Conservation (phyloP, 768 basidiomycete genomes). For the Termitomyces sp. region DNA sequence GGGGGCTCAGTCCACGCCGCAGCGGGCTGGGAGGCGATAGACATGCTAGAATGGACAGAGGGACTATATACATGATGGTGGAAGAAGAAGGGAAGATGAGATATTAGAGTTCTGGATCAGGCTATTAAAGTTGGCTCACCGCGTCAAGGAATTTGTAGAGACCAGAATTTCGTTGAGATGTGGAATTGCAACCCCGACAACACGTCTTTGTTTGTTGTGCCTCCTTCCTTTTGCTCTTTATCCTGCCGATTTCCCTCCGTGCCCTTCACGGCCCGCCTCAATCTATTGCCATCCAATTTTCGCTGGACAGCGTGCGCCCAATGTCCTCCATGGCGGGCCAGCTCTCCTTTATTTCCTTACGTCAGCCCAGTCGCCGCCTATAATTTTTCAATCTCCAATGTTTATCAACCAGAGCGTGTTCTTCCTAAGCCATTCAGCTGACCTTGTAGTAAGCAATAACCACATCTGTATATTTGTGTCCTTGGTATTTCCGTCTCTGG, state of each 20-base stretch:
- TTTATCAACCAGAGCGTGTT: background rate
- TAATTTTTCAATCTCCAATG: conserved; percentile 17
- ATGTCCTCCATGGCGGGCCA: background rate
- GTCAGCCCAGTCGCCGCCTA: conserved; percentile 20
- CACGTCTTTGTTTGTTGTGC: conserved; percentile 30
- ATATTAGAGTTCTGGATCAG: conserved; percentile 62
- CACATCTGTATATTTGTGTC: background rate
- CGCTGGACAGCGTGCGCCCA: background rate
- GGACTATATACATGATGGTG: conserved; percentile 23
- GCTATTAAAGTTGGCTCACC: conserved; percentile 67
- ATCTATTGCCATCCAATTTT: background rate
- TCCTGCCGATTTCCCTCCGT: conserved; percentile 1
- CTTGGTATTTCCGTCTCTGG: background rate
- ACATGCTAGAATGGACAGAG: conserved; percentile 29
- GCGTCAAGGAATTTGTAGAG: conserved; percentile 59
- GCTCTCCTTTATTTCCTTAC: conserved; percentile 11
- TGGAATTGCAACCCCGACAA: conserved; percentile 41
- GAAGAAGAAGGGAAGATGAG: conserved; percentile 26
- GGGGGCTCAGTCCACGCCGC: conserved; percentile 81
- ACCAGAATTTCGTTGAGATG: conserved; percentile 41
- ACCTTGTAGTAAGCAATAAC: background rate
- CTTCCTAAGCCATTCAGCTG: background rate
- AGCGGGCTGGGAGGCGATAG: conserved; percentile 31
- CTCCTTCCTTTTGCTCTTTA: conserved; percentile 9
- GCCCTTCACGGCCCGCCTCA: background rate